Percentiles rank a stretch among this genome's conserved stretches.
Evolutionary conservation across 495 filamentous ascomycete genomes (phyloP).

Genomic region (Annulohypoxylon moriforme): DNA sequence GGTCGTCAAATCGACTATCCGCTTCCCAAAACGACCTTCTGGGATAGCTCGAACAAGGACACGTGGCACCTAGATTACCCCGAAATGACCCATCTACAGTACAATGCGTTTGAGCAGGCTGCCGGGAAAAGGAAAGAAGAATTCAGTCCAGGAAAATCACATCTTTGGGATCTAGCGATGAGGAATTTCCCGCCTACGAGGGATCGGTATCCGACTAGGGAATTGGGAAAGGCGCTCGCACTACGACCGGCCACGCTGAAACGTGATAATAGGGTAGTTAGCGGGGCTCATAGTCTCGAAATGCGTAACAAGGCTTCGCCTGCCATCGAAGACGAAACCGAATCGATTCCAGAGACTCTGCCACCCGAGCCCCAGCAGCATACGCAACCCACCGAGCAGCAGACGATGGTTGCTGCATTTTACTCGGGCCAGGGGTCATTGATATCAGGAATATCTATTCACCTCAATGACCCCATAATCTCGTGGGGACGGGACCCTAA

Average conservation of each 20-base stretch:
- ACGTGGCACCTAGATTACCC: constrained; percentile 66
- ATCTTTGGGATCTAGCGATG: constrained; percentile 60
- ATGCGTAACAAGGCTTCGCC: constrained; percentile 8
- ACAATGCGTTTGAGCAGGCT: constrained; percentile 55
- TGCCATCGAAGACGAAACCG: constrained; percentile 29
- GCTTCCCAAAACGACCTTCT: constrained; percentile 61
- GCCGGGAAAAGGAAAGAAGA: constrained; percentile 57
- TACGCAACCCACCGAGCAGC: constrained; percentile 28
- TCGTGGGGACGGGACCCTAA: constrained; percentile 77
- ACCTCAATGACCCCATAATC: constrained; percentile 70
- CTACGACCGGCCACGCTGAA: constrained; percentile 34
- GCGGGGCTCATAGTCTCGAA: constrained; percentile 15
- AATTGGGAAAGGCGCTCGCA: constrained; percentile 22
- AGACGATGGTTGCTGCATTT: constrained; percentile 48
- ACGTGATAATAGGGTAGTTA: constrained; percentile 25
- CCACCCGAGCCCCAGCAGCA: constrained; percentile 19
- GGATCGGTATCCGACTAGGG: constrained; percentile 11
- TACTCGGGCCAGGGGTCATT: constrained; percentile 59
- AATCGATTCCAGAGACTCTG: constrained; percentile 36
- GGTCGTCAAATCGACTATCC: constrained; percentile 62
- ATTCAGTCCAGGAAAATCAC: constrained; percentile 56
- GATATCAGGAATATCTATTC: constrained; percentile 65
- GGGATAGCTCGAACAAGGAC: constrained; percentile 58
- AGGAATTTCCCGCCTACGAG: constrained; percentile 58
- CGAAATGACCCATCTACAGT: constrained; percentile 64